Percentiles rank a stretch among this genome's conserved stretches.
These are phyloP conservation scores for Penicillium parvum DNA, from an alignment of 495 filamentous ascomycete species.

Conservation along the genomic window DNA sequence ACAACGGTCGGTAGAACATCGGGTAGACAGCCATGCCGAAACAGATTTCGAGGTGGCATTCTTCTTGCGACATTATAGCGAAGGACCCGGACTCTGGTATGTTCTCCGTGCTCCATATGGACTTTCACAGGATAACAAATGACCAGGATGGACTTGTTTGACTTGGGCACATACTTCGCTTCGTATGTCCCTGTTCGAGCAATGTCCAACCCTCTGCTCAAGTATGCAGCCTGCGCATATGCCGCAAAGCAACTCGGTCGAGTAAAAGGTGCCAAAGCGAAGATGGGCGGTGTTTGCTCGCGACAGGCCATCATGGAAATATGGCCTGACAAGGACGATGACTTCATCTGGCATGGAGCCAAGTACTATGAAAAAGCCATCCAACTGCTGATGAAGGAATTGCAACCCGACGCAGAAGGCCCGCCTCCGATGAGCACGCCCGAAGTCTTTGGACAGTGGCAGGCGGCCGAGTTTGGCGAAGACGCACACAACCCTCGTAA, in stretches of 20 bases:
- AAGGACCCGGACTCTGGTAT: constrained; percentile 55
- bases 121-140: constrained; percentile 13
- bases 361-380: constrained; percentile 63
- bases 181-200: constrained; percentile 56
- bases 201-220: constrained; percentile 51
- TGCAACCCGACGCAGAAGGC: constrained; percentile 43
- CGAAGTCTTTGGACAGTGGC: constrained; percentile 36
- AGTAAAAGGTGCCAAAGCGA: constrained; percentile 47
- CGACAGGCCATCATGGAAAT: constrained; percentile 50
- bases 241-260: constrained; percentile 59
- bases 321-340: constrained; percentile 44
- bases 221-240: constrained; percentile 57
- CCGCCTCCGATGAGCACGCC: constrained; percentile 34
- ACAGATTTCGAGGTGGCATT: constrained; percentile 56
- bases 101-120: constrained; percentile 5
- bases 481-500: constrained; percentile 35
- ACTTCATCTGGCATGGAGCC: constrained; percentile 54
- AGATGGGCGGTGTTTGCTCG: constrained; percentile 45
- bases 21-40: constrained; percentile 32
- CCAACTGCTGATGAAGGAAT: constrained; percentile 55
- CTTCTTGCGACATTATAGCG: constrained; percentile 58
- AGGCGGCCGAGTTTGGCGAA: constrained; percentile 31
- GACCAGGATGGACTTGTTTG: constrained; percentile 61
- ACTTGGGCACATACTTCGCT: constrained; percentile 56
- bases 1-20: constrained; percentile 15